Evolutionary conservation across 305 asterid genomes (phyloP).

Genomic region (Fraxinus greggii): DNA sequence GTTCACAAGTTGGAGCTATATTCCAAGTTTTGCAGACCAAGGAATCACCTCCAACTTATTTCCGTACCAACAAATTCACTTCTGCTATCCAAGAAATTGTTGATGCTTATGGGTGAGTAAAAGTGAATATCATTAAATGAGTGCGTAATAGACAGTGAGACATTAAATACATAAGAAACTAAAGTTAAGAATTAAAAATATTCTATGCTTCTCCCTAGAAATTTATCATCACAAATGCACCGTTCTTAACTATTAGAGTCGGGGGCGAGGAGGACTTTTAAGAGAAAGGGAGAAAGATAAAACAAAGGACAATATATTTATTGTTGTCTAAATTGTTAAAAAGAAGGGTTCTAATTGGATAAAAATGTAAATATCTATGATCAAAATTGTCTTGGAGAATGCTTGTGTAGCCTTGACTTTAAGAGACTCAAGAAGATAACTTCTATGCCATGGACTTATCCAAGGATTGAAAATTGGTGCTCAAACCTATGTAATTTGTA

Average conservation of each 20-base stretch:
- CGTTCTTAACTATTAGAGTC: background rate
- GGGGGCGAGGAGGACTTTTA: background rate
- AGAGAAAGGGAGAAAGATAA: background rate
- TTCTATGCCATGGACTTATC: background rate
- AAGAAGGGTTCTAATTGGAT: background rate
- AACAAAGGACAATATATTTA: background rate
- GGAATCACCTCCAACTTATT: conserved; percentile 55
- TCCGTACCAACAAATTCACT: conserved; percentile 51
- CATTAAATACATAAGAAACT: background rate
- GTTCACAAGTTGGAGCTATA: conserved; percentile 51
- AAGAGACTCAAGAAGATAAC: background rate
- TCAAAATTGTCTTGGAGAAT: background rate
- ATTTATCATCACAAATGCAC: background rate
- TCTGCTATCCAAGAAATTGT: conserved; percentile 55
- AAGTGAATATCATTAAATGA: background rate
- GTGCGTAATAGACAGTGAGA: background rate
- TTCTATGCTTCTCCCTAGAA: background rate
- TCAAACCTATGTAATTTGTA: background rate
- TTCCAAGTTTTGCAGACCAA: conserved; percentile 50
- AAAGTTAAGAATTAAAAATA: background rate
- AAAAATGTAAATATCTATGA: background rate
- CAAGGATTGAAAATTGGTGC: background rate
- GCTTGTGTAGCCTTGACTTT: background rate
- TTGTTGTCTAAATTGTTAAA: background rate
- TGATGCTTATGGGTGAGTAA: conserved; percentile 60